Conservation (phyloP, 805 yeast genomes). For the Pichia pseudocactophila region DNA sequence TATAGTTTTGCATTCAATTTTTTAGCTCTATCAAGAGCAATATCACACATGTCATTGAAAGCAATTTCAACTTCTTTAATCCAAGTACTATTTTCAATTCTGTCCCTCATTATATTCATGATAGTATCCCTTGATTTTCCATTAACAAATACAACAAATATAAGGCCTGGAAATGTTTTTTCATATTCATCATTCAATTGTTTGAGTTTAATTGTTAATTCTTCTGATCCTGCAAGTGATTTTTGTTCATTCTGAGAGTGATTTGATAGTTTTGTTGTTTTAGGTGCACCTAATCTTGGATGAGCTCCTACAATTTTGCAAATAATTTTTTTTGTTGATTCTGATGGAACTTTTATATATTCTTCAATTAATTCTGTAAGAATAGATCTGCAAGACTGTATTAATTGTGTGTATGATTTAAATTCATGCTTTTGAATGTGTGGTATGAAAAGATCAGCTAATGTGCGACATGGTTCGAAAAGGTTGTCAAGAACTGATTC, state of each 20-base stretch:
- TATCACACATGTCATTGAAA: slow-evolving; percentile 84
- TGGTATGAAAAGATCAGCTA: slow-evolving; percentile 28
- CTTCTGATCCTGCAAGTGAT: slow-evolving; percentile 42
- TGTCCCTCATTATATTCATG: slow-evolving; percentile 49
- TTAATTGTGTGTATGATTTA: slow-evolving; percentile 24
- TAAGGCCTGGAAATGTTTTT: slow-evolving; percentile 48
- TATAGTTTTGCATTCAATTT: slow-evolving; percentile 37
- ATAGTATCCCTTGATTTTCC: slow-evolving; percentile 63
- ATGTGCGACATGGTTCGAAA: slow-evolving; percentile 58
- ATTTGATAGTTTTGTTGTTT: slow-evolving; percentile 34
- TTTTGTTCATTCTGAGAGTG: slow-evolving; percentile 70
- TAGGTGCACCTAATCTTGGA: slow-evolving; percentile 74
- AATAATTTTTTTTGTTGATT: slow-evolving; percentile 6
- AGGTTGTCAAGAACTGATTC: slow-evolving; percentile 40
- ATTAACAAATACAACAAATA: slow-evolving; percentile 84
- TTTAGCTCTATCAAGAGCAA: slow-evolving; percentile 69
- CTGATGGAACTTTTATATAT: slow-evolving; percentile 1
- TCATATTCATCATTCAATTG: slow-evolving; percentile 45
- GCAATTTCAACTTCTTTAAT: slow-evolving; percentile 54
- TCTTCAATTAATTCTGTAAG: slow-evolving; percentile 6
- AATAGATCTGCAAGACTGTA: slow-evolving; percentile 12
- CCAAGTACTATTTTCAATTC: slow-evolving; percentile 51
- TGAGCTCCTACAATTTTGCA: slow-evolving; percentile 74
- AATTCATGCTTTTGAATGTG: slow-evolving; percentile 19
- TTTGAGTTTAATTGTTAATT: slow-evolving; percentile 42